Base-by-base conservation (phyloP, 2,329 filamentous ascomycete species). In the Microcera coccophila region DNA sequence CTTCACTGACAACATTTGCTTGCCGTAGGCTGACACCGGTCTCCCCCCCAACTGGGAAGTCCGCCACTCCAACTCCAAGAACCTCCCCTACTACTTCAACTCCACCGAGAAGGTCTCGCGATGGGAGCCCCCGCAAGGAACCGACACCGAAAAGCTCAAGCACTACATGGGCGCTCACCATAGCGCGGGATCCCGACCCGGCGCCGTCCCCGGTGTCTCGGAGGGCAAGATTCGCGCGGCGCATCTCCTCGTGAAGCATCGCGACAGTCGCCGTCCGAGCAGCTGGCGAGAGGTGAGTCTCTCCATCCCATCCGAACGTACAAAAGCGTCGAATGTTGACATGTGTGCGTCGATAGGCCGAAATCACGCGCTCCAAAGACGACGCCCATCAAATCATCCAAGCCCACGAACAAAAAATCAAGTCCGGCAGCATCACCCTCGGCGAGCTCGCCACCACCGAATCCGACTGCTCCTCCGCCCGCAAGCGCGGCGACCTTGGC, bases 81-180 rank as follows among this genome's bases (percentile, higher is more conserved):
- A 95, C 71, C 85, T 97, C 26, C 93, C 93, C 28, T 98, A 98
- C 76, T 98, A 97, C 75, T 97, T 96, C 84, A 94, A 96, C 70
- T 74, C 85, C 35, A 72, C 71, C 55, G 87, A 89, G 51, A 91
- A 90, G 66, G 82, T 89, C 64, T 97, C 93, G 50, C 82, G 88
- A 70, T 98, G 93, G 93, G 93, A 97, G 64, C 91, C 93, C 3
- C 93, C 93, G 8, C 66, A 79, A 34, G 87, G 84, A 52, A 93
- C 90, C 57, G 88, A 98, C 70, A 87, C 87, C 44, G 90, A 96
- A 58, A 89, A 86, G 70, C 81, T 98, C 53, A 97, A 96, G 76
- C 68, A 81, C 49, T 96, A 94, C 75, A 97, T 98, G 90, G 89
- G 87, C 28, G 76, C 79, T 57, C 80, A 95, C 67, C 90, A 96